A percentile compares a stretch with the other conserved stretches of the same genome.
Conservation (phyloP, 345 rosid genomes). For the Capsella bursapastoris region DNA sequence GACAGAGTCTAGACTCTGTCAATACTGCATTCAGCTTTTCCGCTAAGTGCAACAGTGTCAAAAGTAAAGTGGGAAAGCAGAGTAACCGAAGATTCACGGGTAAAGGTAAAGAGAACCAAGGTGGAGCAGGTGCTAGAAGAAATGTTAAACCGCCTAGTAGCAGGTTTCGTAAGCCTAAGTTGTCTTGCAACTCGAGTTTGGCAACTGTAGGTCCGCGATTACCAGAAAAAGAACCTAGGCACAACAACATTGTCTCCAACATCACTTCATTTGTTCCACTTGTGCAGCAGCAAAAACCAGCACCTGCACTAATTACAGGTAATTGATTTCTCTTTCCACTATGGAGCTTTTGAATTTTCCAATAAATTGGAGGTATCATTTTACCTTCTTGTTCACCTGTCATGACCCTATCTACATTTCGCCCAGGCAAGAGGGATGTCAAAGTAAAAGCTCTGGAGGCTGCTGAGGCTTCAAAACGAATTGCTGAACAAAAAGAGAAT, state of each 20-base stretch:
- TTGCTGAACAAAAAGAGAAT: conserved; percentile 82
- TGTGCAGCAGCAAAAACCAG: conserved; percentile 76
- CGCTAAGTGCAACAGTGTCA: conserved; percentile 52
- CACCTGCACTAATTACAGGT: conserved; percentile 68
- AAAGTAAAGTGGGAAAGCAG: conserved; percentile 49
- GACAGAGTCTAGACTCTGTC: conserved; percentile 74
- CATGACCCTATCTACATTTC: conserved; percentile 8
- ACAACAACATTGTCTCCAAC: conserved; percentile 77
- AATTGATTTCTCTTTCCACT: conserved; percentile 27
- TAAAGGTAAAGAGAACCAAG: conserved; percentile 54
- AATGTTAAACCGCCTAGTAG: conserved; percentile 49
- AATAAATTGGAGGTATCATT: background rate
- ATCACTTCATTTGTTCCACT: conserved; percentile 80
- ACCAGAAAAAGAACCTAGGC: conserved; percentile 55
- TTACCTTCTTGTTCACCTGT: conserved; percentile 1
- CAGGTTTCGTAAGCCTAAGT: conserved; percentile 63
- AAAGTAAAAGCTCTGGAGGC: conserved; percentile 91
- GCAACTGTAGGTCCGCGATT: conserved; percentile 52
- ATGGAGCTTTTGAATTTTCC: conserved; percentile 5
- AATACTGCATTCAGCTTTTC: conserved; percentile 57
- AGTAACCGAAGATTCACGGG: conserved; percentile 54
- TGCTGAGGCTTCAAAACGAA: conserved; percentile 84
- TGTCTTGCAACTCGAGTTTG: conserved; percentile 58
- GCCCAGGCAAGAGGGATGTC: conserved; percentile 82
- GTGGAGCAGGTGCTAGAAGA: conserved; percentile 50